These are phyloP conservation scores for Hemerocallis citrina DNA, from an alignment of 106 monocot genomes.

Conservation along the genomic window DNA sequence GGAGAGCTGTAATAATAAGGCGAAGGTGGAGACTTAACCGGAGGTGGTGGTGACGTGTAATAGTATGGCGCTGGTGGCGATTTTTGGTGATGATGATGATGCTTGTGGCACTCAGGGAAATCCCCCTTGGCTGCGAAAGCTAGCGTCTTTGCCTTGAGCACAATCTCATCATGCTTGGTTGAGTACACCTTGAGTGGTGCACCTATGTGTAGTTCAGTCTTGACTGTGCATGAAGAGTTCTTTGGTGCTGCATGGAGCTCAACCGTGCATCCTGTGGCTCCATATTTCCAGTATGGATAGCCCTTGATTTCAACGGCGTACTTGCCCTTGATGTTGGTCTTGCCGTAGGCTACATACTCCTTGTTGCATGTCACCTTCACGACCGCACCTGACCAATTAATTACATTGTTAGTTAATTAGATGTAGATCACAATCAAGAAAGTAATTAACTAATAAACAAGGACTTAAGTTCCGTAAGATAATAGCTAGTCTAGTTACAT, in stretches of 20 bases:
- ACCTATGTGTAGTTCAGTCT: slow-evolving; percentile 34
- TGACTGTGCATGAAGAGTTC: slow-evolving; percentile 32
- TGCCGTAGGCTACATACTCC: slow-evolving; percentile 24
- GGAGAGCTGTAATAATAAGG: slow-evolving; percentile 8
- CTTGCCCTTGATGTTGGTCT: slow-evolving; percentile 26
- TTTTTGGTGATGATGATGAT: slow-evolving; percentile 9
- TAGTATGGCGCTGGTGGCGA: slow-evolving; percentile 10
- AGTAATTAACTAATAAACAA: background rate
- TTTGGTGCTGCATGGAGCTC: slow-evolving; percentile 36
- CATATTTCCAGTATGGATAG: slow-evolving; percentile 34
- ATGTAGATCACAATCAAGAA: too few relatives aligned
- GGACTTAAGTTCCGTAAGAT: too few relatives aligned
- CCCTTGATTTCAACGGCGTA: slow-evolving; percentile 28
- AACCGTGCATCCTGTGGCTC: slow-evolving; percentile 27
- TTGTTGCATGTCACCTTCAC: slow-evolving; percentile 50
- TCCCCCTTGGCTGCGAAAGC: slow-evolving; percentile 32
- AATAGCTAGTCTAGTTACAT: too few relatives aligned
- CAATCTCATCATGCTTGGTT: slow-evolving; percentile 7
- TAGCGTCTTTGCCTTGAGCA: slow-evolving; percentile 32
- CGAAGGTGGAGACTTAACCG: too few relatives aligned
- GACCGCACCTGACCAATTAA: slow-evolving; percentile 30
- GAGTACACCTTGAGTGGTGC: slow-evolving; percentile 20
- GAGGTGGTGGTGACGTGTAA: slow-evolving; percentile 13
- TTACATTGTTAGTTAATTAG: too few relatives aligned
- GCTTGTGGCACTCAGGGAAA: slow-evolving; percentile 26